phyloP scores from a whole-genome alignment of 208 protist species.

The Leishmania mexicana region DNA sequence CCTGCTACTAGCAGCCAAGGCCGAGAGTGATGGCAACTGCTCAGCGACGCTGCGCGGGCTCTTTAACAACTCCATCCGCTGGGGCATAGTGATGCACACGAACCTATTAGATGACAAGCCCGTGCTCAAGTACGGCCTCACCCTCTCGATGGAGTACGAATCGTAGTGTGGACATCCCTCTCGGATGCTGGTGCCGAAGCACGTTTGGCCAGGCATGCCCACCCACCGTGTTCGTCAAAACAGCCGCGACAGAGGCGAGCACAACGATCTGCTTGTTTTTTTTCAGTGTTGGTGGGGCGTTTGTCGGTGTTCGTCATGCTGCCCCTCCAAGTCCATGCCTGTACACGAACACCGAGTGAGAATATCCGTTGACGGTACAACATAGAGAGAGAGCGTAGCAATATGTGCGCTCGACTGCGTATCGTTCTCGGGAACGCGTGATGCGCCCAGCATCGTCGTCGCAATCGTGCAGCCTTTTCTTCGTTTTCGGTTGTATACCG shows the following conservation, averaged over 20 bases:
- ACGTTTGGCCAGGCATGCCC: not conserved
- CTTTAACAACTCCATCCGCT: constrained; percentile 72
- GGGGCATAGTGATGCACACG: constrained; percentile 63
- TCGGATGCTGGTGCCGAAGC: constrained; percentile 1
- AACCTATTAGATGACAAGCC: constrained; percentile 53
- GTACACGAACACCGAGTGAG: not conserved
- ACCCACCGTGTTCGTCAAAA: not conserved
- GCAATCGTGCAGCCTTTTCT: too few species aligned
- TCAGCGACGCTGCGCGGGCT: constrained; percentile 69
- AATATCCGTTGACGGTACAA: not conserved
- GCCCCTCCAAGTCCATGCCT: not conserved
- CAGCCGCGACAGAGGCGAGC: not conserved
- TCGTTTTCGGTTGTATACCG: too few species aligned
- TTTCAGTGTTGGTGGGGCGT: not conserved
- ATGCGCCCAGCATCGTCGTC: too few species aligned
- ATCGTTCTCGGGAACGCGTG: too few species aligned
- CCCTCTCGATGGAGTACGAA: constrained; percentile 67
- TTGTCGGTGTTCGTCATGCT: not conserved
- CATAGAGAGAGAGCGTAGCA: not conserved
- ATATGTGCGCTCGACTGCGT: too few species aligned
- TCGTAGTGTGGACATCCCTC: not conserved
- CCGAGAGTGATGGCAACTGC: constrained; percentile 63
- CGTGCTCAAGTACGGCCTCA: constrained; percentile 52
- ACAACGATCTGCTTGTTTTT: not conserved
- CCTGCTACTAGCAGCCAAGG: constrained; percentile 74